Evolutionary conservation across 768 basidiomycete species (phyloP).

Genomic region (Mycena venus): DNA sequence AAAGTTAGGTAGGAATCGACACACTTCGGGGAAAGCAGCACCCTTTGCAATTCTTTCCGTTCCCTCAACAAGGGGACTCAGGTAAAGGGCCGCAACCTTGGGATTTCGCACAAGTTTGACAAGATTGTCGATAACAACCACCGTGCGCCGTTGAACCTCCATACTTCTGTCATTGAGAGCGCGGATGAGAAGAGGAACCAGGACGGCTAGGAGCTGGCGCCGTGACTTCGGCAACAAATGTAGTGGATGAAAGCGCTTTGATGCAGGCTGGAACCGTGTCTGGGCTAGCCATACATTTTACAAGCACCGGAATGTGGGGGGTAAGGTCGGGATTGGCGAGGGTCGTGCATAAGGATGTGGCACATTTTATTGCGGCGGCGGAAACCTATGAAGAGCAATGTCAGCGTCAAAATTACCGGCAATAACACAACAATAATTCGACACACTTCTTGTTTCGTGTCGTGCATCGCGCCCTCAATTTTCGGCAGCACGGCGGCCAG

Average conservation of each 20-base stretch:
- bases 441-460: slow-evolving; percentile 93
- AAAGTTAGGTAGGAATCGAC: slow-evolving; percentile 36
- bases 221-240: slow-evolving; percentile 97
- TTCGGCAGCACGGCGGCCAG: slow-evolving; percentile 86
- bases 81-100: slow-evolving; percentile 88
- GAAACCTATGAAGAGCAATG: slow-evolving; percentile 72
- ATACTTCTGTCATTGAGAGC: slow-evolving; percentile 96
- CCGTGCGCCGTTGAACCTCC: slow-evolving; percentile 95
- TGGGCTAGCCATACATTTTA: slow-evolving; percentile 95
- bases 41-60: slow-evolving; percentile 91
- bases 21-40: slow-evolving; percentile 95
- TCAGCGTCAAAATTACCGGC: background rate
- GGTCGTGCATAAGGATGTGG: slow-evolving; percentile 88
- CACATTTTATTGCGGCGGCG: slow-evolving; percentile 88
- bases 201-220: slow-evolving; percentile 96
- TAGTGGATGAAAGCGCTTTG: slow-evolving; percentile 94
- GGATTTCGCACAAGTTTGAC: slow-evolving; percentile 97
- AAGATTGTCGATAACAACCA: slow-evolving; percentile 95
- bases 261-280: slow-evolving; percentile 91
- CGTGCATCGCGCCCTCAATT: slow-evolving; percentile 93
- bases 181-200: slow-evolving; percentile 91
- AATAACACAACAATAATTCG: background rate
- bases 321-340: slow-evolving; percentile 94
- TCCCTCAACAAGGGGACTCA: slow-evolving; percentile 89
- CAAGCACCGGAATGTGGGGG: slow-evolving; percentile 89